phyloP scores from a whole-genome alignment of 2,329 filamentous ascomycete species.

The Pseudopithomyces maydicus region DNA sequence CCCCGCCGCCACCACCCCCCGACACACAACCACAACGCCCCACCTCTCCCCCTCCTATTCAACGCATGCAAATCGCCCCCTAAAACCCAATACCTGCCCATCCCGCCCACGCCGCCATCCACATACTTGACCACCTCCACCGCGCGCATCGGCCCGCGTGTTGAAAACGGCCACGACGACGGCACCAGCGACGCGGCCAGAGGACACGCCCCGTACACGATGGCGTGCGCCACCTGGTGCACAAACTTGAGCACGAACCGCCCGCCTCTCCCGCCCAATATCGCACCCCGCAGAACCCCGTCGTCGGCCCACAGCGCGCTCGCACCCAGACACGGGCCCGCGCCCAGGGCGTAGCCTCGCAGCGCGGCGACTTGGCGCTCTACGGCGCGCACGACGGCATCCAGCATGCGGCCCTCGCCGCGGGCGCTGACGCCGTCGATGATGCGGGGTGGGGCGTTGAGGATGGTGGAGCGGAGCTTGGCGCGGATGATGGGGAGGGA shows the following conservation, averaged over 20 bases:
- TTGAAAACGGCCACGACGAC: too few species aligned
- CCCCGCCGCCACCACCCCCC: conserved; percentile 7
- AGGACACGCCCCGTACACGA: conserved; percentile 6
- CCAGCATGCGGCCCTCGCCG: conserved; percentile 14
- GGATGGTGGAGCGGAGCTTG: conserved; percentile 6
- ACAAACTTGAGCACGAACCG: conserved; percentile 11
- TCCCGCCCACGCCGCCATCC: neutral
- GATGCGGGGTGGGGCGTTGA: conserved; percentile 9
- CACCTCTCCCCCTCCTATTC: conserved; percentile 5
- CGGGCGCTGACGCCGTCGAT: conserved; percentile 14
- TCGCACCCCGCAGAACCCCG: conserved; percentile 4
- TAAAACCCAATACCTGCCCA: conserved; percentile 12
- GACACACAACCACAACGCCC: conserved; percentile 10
- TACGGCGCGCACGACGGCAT: conserved; percentile 10
- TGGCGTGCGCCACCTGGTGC: conserved; percentile 11
- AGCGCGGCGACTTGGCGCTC: conserved; percentile 10
- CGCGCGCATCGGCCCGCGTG: too few species aligned
- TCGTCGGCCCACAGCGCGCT: conserved; percentile 11
- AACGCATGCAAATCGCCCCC: conserved; percentile 13
- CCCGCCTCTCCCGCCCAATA: conserved; percentile 10
- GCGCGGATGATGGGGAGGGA: conserved; percentile 3
- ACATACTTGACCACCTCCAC: conserved; percentile 16
- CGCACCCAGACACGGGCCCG: conserved; percentile 9
- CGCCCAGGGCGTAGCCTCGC: neutral
- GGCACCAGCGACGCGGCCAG: too few species aligned